Conservation (phyloP, 768 basidiomycete genomes). For the Trichaptum fuscoviolaceum region DNA sequence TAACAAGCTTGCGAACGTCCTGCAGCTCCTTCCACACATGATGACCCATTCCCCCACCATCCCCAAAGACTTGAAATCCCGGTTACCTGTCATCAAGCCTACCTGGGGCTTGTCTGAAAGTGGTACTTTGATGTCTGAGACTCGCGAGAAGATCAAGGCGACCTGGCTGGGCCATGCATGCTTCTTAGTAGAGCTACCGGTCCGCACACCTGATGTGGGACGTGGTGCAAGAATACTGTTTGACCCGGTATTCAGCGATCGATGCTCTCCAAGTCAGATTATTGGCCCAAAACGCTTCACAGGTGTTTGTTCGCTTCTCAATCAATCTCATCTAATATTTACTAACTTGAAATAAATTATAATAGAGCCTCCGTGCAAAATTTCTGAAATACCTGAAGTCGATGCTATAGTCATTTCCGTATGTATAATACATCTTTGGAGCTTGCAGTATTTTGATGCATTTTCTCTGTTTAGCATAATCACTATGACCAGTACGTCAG, state of each 20-base stretch:
- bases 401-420: conserved; percentile 61
- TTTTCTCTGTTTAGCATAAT: conserved; percentile 31
- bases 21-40: conserved; percentile 1
- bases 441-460: too few species aligned
- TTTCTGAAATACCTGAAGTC: conserved; percentile 53
- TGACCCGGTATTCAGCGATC: conserved; percentile 48
- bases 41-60: not conserved
- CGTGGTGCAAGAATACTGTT: conserved; percentile 45
- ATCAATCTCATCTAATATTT: not conserved
- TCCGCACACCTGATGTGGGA: conserved; percentile 17
- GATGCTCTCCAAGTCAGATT: conserved; percentile 43
- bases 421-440: conserved; percentile 16
- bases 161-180: conserved; percentile 56
- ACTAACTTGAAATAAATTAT: conserved; percentile 5
- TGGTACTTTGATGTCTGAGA: conserved; percentile 2
- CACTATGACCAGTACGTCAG: conserved; percentile 40
- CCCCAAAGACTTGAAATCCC: not conserved
- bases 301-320: conserved; percentile 18
- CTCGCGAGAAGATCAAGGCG: conserved; percentile 32
- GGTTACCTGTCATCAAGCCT: conserved; percentile 7
- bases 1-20: not conserved
- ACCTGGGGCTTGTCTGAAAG: conserved; percentile 11
- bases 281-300: conserved; percentile 46
- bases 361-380: conserved; percentile 42
- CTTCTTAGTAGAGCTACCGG: conserved; percentile 47